These are phyloP conservation scores for Mollisia scopiformis DNA, from an alignment of 2,329 filamentous ascomycete species.

Conservation along the genomic window DNA sequence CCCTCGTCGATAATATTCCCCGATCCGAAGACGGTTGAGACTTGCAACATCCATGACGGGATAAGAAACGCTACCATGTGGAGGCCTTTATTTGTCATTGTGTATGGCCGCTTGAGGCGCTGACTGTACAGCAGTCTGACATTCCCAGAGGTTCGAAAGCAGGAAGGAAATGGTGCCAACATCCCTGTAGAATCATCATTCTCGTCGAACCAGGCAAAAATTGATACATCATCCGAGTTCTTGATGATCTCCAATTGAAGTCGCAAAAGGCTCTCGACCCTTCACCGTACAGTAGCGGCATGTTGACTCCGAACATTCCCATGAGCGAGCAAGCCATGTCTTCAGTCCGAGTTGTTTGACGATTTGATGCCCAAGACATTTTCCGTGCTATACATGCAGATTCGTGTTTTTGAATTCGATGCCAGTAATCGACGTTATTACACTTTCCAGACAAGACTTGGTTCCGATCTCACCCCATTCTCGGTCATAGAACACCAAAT, in stretches of 20 bases:
- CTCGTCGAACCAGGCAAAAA: slow-evolving; percentile 35
- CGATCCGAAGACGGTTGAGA: not conserved
- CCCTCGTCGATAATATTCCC: not conserved
- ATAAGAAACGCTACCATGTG: not conserved
- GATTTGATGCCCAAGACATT: slow-evolving; percentile 40
- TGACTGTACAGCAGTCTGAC: too few species aligned
- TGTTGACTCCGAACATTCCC: slow-evolving; percentile 40
- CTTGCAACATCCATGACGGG: not conserved
- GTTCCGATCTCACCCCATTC: slow-evolving; percentile 27
- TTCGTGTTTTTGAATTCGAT: not conserved
- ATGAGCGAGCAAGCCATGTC: slow-evolving; percentile 40
- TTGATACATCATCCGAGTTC: slow-evolving; percentile 38
- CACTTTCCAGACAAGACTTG: slow-evolving; percentile 8
- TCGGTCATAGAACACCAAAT: slow-evolving; percentile 29
- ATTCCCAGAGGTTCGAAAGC: not conserved
- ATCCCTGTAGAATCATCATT: not conserved
- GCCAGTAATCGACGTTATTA: slow-evolving; percentile 5
- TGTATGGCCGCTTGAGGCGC: not conserved
- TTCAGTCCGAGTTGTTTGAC: slow-evolving; percentile 33
- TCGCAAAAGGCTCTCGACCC: slow-evolving; percentile 38
- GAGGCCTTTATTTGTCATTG: slow-evolving; percentile 10
- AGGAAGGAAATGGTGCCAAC: not conserved
- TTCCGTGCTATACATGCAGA: slow-evolving; percentile 34
- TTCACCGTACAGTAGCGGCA: slow-evolving; percentile 41
- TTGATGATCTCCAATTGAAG: slow-evolving; percentile 41